Evolutionary conservation across 805 yeast genomes (phyloP).

Genomic region (Tetrapisispora fleetii): DNA sequence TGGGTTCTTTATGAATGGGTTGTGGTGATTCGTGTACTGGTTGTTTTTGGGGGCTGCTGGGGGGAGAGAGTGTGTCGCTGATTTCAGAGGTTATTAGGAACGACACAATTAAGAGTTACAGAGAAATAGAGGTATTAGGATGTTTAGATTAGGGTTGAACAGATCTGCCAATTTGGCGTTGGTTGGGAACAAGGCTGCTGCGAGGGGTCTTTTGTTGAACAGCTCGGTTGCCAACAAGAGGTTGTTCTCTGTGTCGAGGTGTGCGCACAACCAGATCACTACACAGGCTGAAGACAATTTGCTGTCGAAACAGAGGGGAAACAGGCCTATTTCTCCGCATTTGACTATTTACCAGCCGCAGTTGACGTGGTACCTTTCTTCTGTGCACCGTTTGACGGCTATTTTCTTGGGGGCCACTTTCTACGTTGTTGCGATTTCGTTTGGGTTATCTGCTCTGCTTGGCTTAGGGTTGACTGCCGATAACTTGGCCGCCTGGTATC

Average conservation of each 20-base stretch:
- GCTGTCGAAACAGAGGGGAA: slow-evolving; percentile 69
- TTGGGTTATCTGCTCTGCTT: slow-evolving; percentile 56
- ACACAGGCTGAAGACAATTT: slow-evolving; percentile 56
- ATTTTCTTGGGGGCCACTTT: slow-evolving; percentile 70
- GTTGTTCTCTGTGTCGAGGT: neutral
- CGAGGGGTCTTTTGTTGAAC: neutral
- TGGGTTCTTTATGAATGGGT: too few relatives aligned
- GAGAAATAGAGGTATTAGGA: neutral
- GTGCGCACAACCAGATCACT: slow-evolving; percentile 29
- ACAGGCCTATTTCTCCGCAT: slow-evolving; percentile 89
- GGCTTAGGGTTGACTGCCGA: slow-evolving; percentile 39
- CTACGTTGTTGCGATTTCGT: slow-evolving; percentile 66
- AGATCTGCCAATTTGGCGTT: neutral
- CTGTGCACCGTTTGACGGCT: slow-evolving; percentile 82
- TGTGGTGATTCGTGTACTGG: too few relatives aligned
- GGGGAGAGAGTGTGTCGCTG: neutral
- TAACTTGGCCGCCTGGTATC: slow-evolving; percentile 30
- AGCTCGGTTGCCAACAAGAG: neutral
- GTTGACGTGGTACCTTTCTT: slow-evolving; percentile 71
- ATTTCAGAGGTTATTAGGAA: neutral
- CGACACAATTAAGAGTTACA: neutral
- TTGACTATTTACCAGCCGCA: slow-evolving; percentile 85
- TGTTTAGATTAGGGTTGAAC: neutral
- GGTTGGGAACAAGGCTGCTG: neutral
- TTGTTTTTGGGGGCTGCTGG: too few relatives aligned